Evolutionary conservation across 2,329 filamentous ascomycete genomes (phyloP), one percentile per base, ranked within the genome.

Genomic region (Penicillium janthinellum): DNA sequence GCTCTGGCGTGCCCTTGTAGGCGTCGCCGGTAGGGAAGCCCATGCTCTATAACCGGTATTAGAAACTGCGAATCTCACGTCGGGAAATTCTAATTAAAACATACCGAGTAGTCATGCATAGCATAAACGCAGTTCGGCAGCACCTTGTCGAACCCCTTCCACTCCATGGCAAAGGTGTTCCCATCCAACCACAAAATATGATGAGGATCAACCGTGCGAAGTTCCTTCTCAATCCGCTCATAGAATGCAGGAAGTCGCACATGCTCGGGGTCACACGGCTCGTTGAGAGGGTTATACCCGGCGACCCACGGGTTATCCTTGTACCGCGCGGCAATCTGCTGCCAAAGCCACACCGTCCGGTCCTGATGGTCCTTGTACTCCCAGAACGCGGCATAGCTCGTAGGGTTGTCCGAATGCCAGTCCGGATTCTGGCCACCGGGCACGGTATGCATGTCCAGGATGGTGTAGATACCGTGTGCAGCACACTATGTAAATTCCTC

Each of bases 221-320:
- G 81, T 2, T 75, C 78, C 42, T 77, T 77, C 62, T 83, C 81
- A 0, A 82, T 65, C 0, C 80, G 71, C 5, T 77, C 73, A 62
- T 83, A 83, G 66, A 80, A 83, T 0, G 73, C 74, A 7, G 76
- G 78, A 0, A 83, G 73, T 1, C 79, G 74, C 44, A 73, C 70
- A 59, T 83, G 81, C 55, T 79, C 64, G 0, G 82, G 77, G 61
- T 83, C 82, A 54, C 76, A 78, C 3, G 81, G 82, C 64, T 83
- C 82, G 61, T 84, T 83, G 41, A 83, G 76, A 2, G 81, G 79
- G 57, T 83, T 83, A 64, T 83, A 84, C 1, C 81, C 82, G 4
- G 82, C 82, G n/a, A 82, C 75, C 74, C 77, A 81, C 4, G 77
- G 64, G 58, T 83, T 81, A 34, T 67, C 68, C 47, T 72, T 79